Conservation (phyloP, 345 rosid genomes). For the Euclidium syriacum region DNA sequence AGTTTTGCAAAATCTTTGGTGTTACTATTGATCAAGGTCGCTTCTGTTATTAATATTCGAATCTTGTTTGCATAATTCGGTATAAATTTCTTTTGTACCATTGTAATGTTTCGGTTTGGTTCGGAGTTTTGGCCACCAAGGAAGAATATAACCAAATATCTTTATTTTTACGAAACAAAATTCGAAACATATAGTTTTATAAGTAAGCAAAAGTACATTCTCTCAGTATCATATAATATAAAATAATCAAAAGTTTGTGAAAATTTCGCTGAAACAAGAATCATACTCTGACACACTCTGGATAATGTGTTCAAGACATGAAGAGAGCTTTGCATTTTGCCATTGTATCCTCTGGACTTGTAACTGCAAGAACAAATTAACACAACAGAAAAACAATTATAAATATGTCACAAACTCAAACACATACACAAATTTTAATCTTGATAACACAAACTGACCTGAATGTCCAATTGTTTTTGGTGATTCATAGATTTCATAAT, state of each 20-base stretch:
- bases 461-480: conserved; percentile 78
- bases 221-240: conserved; percentile 21
- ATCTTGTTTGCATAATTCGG: too few relatives aligned
- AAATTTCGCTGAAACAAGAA: not conserved
- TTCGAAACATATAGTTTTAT: conserved; percentile 9
- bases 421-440: not conserved
- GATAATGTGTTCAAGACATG: conserved; percentile 25
- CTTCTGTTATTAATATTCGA: too few relatives aligned
- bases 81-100: too few relatives aligned
- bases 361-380: too few relatives aligned
- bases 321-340: conserved; percentile 34
- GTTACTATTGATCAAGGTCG: too few relatives aligned
- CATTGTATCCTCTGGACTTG: conserved; percentile 70
- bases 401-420: not conserved
- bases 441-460: conserved; percentile 41
- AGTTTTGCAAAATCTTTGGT: too few relatives aligned
- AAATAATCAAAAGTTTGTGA: conserved; percentile 20
- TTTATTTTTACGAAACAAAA: conserved; percentile 18
- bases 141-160: not conserved
- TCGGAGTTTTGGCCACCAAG: too few relatives aligned
- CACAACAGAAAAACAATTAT: conserved; percentile 20
- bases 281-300: conserved; percentile 5
- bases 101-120: too few relatives aligned
- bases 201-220: not conserved
- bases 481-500: conserved; percentile 85